Evolutionary conservation across 1,284 basidiomycete species (phyloP).

Genomic region (Pholiota adiposa): DNA sequence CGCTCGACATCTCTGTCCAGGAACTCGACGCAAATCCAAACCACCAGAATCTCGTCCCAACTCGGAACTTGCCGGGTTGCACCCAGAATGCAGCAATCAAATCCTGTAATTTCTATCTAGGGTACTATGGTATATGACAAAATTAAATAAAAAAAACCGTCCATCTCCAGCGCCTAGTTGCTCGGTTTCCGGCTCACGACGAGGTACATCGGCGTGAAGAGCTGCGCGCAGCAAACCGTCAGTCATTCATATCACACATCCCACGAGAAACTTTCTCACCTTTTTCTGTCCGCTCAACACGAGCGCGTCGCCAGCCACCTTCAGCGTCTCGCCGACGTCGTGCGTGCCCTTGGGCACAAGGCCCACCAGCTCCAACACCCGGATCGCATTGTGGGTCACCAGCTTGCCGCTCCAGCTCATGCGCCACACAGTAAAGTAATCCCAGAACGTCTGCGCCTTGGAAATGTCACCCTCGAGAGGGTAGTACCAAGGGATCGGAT

Average conservation of each 20-base stretch:
- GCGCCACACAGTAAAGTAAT: constrained; percentile 86
- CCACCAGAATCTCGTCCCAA: constrained; percentile 14
- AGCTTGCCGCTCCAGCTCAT: constrained; percentile 90
- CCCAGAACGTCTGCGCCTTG: constrained; percentile 95
- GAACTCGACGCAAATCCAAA: constrained; percentile 20
- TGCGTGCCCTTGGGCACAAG: constrained; percentile 93
- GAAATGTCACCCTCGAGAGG: constrained; percentile 91
- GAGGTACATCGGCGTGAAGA: constrained; percentile 85
- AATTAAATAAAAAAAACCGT: constrained; percentile 12
- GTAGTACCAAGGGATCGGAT: constrained; percentile 93
- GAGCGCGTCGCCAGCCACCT: constrained; percentile 80
- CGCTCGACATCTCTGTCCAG: constrained; percentile 41
- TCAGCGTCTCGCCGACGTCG: constrained; percentile 89
- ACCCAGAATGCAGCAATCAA: constrained; percentile 13
- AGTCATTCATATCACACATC: constrained; percentile 11
- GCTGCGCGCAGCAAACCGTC: constrained; percentile 40
- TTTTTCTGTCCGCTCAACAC: constrained; percentile 88
- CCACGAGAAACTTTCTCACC: constrained; percentile 47
- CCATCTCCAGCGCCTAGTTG: constrained; percentile 27
- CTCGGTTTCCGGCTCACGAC: constrained; percentile 70
- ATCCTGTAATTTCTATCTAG: constrained; percentile 15
- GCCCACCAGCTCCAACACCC: constrained; percentile 79
- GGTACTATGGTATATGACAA: constrained; percentile 22
- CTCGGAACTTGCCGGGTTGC: constrained; percentile 30
- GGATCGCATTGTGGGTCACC: constrained; percentile 83